A percentile compares a stretch with the other conserved stretches of the same genome.
These are phyloP conservation scores for Entrophospora sp. DNA, from an alignment of 192 early-diverging fungal genomes.

Conservation along the genomic window DNA sequence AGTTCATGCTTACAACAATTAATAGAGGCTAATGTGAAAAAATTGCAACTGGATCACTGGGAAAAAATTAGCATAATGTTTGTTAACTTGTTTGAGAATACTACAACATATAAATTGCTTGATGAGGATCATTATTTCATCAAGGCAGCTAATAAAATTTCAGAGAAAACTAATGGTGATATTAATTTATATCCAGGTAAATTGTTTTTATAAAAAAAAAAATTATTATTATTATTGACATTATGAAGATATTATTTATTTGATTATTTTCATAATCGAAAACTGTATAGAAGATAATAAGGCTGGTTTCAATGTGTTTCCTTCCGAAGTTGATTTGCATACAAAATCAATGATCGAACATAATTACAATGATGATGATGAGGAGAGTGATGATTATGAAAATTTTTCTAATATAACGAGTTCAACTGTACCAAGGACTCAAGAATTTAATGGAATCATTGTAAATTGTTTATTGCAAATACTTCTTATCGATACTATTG, in stretches of 20 bases:
- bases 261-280: background rate
- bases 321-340: background rate
- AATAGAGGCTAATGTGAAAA: slow-evolving; percentile 67
- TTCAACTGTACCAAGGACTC: slow-evolving; percentile 44
- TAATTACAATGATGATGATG: too few species aligned
- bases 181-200: background rate
- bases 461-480: slow-evolving; percentile 86
- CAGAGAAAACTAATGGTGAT: background rate
- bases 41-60: slow-evolving; percentile 68
- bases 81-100: slow-evolving; percentile 65
- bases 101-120: slow-evolving; percentile 69
- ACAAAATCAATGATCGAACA: background rate
- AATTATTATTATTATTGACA: background rate
- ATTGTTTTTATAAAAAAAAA: slow-evolving; percentile 5
- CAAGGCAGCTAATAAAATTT: slow-evolving; percentile 15
- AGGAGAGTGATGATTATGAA: slow-evolving; percentile 6
- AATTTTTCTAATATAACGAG: slow-evolving; percentile 22
- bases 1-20: slow-evolving; percentile 86
- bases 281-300: background rate
- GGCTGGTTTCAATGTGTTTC: background rate
- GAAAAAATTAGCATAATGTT: slow-evolving; percentile 61
- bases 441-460: slow-evolving; percentile 76
- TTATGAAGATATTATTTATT: background rate
- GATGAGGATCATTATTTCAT: slow-evolving; percentile 33
- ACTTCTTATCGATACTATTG: slow-evolving; percentile 80